phyloP scores from a whole-genome alignment of 2,329 filamentous ascomycete genomes.

The Coniochaeta hoffmannii region DNA sequence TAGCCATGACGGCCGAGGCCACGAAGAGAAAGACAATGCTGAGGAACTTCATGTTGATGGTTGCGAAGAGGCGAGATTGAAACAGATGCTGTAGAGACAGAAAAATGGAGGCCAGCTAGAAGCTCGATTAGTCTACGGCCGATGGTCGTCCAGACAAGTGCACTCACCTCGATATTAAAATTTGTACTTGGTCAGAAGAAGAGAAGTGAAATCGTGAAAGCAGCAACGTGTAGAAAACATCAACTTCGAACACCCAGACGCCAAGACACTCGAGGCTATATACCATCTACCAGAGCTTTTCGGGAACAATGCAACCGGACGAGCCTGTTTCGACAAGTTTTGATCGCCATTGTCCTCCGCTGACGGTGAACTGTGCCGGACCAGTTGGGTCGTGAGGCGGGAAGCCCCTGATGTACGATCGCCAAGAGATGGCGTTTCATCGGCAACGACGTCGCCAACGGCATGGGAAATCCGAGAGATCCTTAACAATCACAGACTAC shows the following conservation, averaged over 20 bases:
- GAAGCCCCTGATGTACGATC: background rate
- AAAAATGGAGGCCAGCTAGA: background rate
- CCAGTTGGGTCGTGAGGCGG: background rate
- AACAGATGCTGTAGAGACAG: background rate
- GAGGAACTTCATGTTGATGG: background rate
- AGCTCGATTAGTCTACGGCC: background rate
- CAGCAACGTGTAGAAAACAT: background rate
- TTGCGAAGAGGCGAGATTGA: background rate
- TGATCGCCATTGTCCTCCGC: background rate
- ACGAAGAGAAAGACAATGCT: background rate
- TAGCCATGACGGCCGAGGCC: background rate
- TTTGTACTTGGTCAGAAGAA: background rate
- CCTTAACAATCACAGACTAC: too few species aligned
- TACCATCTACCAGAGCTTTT: background rate
- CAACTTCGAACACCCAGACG: background rate
- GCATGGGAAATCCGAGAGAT: too few species aligned
- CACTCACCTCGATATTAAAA: background rate
- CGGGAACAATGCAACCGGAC: background rate
- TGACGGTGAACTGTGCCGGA: background rate
- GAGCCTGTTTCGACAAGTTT: background rate
- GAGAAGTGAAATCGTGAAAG: background rate
- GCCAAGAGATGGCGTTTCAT: slow-evolving; percentile 1
- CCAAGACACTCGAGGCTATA: background rate
- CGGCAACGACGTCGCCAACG: background rate
- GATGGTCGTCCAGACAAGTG: background rate